Conservation (phyloP, 441 rosid species). For the Breynia disticha region DNA sequence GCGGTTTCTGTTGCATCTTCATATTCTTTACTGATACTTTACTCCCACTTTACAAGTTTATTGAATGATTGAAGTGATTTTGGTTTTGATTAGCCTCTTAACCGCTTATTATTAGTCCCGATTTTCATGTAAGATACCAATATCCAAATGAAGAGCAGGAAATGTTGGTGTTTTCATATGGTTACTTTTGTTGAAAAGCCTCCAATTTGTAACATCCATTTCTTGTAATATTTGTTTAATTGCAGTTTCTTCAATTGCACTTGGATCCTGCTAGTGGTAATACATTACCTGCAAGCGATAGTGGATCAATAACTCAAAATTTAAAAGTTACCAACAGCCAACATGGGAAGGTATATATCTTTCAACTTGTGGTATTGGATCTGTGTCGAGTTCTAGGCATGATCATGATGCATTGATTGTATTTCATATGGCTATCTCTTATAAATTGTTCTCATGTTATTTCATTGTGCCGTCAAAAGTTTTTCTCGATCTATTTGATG, state of each 20-base stretch:
- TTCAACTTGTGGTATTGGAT: not conserved
- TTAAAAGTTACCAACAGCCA: constrained; percentile 83
- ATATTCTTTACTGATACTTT: not conserved
- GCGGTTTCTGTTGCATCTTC: not conserved
- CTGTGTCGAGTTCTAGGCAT: no score
- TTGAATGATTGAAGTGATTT: no score
- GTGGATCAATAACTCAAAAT: constrained; percentile 52
- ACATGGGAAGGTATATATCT: constrained; percentile 73
- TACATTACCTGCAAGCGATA: constrained; percentile 53
- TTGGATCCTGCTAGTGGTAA: constrained; percentile 88
- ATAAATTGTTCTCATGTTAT: no score
- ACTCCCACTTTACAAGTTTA: not conserved
- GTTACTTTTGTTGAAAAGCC: no score
- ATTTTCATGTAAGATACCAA: not conserved
- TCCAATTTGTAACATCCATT: not conserved
- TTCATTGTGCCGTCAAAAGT: no score
- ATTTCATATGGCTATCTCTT: no score
- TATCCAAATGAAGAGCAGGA: not conserved
- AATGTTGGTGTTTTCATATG: not conserved
- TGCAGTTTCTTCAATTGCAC: constrained; percentile 92
- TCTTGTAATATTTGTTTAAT: not conserved
- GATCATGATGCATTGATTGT: no score
- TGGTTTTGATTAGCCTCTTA: not conserved
- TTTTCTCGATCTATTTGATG: no score
- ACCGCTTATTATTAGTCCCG: not conserved